Evolutionary conservation across 306 rosid genomes (phyloP).

Genomic region (Quercus aquifolioides): DNA sequence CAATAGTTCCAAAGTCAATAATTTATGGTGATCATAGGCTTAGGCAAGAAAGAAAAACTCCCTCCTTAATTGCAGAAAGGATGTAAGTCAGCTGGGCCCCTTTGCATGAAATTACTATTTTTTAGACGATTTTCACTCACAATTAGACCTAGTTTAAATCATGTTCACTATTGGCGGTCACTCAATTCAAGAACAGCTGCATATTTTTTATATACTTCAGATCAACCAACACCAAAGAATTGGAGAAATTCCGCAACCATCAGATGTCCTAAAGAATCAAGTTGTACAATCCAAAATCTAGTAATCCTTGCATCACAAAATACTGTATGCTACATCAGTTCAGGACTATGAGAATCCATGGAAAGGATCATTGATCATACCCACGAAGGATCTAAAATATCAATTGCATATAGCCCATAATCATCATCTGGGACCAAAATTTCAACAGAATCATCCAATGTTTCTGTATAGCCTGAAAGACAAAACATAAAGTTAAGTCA

Average conservation of each 20-base stretch:
- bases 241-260: not conserved
- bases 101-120: not conserved
- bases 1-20: not conserved
- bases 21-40: not conserved
- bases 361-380: slow-evolving; percentile 30
- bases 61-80: not conserved
- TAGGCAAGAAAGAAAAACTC: not conserved
- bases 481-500: not conserved
- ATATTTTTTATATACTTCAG: not conserved
- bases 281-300: not conserved
- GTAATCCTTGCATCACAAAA: not conserved
- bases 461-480: slow-evolving; percentile 70
- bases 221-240: not conserved
- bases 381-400: slow-evolving; percentile 81
- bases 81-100: not conserved
- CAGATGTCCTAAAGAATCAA: not conserved
- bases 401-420: slow-evolving; percentile 84
- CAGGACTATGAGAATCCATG: not conserved
- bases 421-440: slow-evolving; percentile 78
- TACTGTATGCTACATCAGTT: not conserved
- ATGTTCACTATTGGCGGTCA: not conserved
- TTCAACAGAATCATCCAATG: slow-evolving; percentile 49
- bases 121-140: not conserved
- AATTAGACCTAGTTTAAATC: not conserved
- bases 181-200: not conserved